Percentiles rank a stretch among this genome's conserved stretches.
Conservation (phyloP, 352 stramenopile genomes). For the Globisporangium cylindrosporum region DNA sequence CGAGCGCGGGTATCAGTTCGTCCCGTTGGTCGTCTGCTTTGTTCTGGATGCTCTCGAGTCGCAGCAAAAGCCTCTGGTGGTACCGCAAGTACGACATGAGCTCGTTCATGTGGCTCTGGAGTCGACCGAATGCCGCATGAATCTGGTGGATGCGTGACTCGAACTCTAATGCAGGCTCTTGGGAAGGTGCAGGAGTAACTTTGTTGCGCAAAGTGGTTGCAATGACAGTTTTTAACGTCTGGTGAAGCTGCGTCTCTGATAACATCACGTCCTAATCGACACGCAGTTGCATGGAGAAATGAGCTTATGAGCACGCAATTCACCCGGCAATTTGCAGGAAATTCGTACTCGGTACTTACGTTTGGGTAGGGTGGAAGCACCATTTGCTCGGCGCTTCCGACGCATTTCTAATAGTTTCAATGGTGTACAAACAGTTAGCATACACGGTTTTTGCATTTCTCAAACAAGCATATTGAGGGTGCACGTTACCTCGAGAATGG, state of each 20-base stretch:
- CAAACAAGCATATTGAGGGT: background rate
- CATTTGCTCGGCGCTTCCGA: background rate
- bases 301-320: background rate
- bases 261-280: slow-evolving; percentile 9
- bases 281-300: background rate
- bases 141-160: slow-evolving; percentile 37
- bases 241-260: background rate
- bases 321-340: background rate
- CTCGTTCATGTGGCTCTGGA: slow-evolving; percentile 38
- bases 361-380: slow-evolving; percentile 15
- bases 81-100: slow-evolving; percentile 33
- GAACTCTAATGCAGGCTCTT: slow-evolving; percentile 7
- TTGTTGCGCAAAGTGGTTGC: background rate
- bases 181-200: background rate
- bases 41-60: slow-evolving; percentile 31
- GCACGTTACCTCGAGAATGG: slow-evolving; percentile 37
- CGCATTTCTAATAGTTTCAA: background rate
- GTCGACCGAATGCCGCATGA: slow-evolving; percentile 38
- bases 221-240: slow-evolving; percentile 14
- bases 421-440: background rate
- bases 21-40: slow-evolving; percentile 23
- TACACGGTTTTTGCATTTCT: background rate
- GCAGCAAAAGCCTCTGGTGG: slow-evolving; percentile 37
- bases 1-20: slow-evolving; percentile 34
- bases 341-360: slow-evolving; percentile 2